Base-by-base conservation (phyloP, 495 filamentous ascomycete species). In the Ramalina peruviana region DNA sequence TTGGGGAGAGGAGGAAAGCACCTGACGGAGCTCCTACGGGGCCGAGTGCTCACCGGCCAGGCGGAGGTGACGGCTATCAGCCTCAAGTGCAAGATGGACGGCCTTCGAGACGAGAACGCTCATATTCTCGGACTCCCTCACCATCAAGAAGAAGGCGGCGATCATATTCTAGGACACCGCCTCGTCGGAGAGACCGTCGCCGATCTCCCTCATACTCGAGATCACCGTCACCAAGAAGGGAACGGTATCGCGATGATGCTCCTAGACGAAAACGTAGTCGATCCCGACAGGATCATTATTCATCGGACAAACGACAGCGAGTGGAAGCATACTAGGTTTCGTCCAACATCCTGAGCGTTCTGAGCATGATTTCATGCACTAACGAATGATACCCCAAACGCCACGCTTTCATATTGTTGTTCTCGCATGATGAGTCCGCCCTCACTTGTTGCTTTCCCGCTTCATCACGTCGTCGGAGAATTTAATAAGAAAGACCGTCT, bases 401-500 rank as follows among this genome's bases (percentile, higher is more conserved):
- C 48, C 48, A 40, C 26, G 38, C 48, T 48, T 10, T 33, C 30
- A 33, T 11, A 33, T 33, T 13, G 12, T 33, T 33, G 30, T 10
- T 17, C 40, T 73, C 30, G 70, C 61, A 6, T 70, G 69, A 4
- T 43, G 15, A 11, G 3, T 13, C 13, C 43, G 4, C 38, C 10
- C 19, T 43, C 43, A 55, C 17, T 57, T 52, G 12, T 25, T 46
- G 6, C 83, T 82, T 77, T 97, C 92, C 64, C 92, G 69, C 72
- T 96, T 88, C 70, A 97, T 74, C 27, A 95, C 88, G 60, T 83
- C 83, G 44, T 81, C 77, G 49, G 82, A 78, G 66, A 98, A 98
- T 61, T 88, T 82, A 45, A 98, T 78, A 62, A 98, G 67, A 68
- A 96, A 97, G 20, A 97, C 88, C 52, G 92, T 98, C 67, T 88